These are phyloP conservation scores for Rhizopogon roseolus DNA, from an alignment of 768 basidiomycete species.

Conservation along the genomic window DNA sequence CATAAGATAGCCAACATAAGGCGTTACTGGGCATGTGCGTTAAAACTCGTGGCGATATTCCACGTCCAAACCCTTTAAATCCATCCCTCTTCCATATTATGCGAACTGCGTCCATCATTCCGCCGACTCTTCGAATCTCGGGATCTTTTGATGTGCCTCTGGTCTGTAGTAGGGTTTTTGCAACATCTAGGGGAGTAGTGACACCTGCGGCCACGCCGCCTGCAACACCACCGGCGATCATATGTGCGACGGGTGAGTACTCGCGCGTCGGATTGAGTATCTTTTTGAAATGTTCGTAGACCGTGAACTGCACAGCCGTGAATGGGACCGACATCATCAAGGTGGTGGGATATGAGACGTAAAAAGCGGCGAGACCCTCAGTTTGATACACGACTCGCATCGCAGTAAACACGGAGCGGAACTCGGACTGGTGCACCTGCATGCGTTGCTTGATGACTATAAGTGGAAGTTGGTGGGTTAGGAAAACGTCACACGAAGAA, in stretches of 20 bases:
- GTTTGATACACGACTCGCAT: conserved; percentile 77
- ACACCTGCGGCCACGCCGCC: conserved; percentile 94
- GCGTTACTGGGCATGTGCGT: conserved; percentile 98
- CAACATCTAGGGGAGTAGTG: conserved; percentile 95
- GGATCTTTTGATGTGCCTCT: conserved; percentile 83
- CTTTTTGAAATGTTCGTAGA: conserved; percentile 90
- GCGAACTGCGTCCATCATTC: conserved; percentile 83
- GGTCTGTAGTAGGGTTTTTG: conserved; percentile 96
- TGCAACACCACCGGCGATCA: conserved; percentile 86
- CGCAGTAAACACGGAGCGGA: conserved; percentile 82
- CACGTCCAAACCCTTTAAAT: conserved; percentile 77
- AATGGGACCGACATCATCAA: conserved; percentile 96
- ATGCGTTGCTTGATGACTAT: conserved; percentile 98
- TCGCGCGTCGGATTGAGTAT: conserved; percentile 78
- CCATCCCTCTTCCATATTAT: conserved; percentile 90
- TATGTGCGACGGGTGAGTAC: conserved; percentile 93
- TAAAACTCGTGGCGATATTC: conserved; percentile 85
- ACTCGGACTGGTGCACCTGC: conserved; percentile 94
- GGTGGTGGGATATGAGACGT: conserved; percentile 98
- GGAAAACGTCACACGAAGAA: neutral
- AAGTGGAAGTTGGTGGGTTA: conserved; percentile 12
- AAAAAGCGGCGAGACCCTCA: conserved; percentile 91
- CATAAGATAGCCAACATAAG: conserved; percentile 95
- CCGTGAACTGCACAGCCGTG: conserved; percentile 96
- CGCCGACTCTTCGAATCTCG: conserved; percentile 77